Evolutionary conservation across 305 asterid species (phyloP), one percentile per base, ranked within the genome.

Genomic region (Nicotiana rustica): DNA sequence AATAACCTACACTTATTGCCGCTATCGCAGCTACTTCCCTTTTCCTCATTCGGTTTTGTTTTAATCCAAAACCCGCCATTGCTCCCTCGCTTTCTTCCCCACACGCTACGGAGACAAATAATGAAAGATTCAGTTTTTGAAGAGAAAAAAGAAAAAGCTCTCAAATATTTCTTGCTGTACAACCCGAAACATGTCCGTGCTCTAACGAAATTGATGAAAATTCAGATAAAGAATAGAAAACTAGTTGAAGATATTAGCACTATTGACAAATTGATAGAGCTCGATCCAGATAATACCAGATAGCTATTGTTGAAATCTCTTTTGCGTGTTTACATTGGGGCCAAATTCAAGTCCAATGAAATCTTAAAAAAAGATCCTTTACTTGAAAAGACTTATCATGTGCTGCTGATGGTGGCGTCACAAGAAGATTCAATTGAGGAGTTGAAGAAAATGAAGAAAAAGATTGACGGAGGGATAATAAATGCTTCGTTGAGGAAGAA

Each of bases 251-350:
- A 31, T n/a, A 36, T 68, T 36, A 36, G 25, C 31, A 68, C 31
- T 36, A n/a, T 36, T n/a, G 77, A 68, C 7, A 68, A n/a, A 29
- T 36, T 36, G 56, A 70, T 70, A 18, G 78, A 41, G 35, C 84
- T 93, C 2, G 94, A 96, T 83, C 97, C 94, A 8, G 87, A 90
- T 25, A 98, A 96, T 66, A 52, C 44, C 1, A 97, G 93, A 87
- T 94, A 95, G 97, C 92, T 89, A 35, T 83, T 96, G 87, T 78
- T 96, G 94, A 96, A 83, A 86, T 89, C 95, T 15, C 98, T 94
- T 83, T 79, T 96, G 59, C 81, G 87, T 86, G 87, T 91, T 35
- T 86, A 88, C 78, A 81, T 67, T 13, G 97, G 90, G 6, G 97
- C 97, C 0, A 94, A 85, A 85, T 65, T 62, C 1, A 91, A 91